Evolutionary conservation across 176 grass and related monocot genomes (phyloP).

Genomic region (Triticum dicoccoides): DNA sequence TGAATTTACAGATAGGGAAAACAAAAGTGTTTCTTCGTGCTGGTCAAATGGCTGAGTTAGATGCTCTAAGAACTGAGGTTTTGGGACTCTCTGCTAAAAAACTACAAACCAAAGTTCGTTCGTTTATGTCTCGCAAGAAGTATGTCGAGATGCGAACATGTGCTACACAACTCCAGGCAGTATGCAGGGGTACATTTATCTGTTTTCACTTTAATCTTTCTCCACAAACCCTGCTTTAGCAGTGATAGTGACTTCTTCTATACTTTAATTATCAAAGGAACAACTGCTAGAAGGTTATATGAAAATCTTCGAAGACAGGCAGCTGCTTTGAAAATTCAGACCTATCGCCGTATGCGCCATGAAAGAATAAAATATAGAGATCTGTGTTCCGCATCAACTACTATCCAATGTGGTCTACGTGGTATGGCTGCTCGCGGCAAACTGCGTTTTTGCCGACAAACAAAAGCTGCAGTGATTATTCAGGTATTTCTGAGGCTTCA

Average conservation of each 20-base stretch:
- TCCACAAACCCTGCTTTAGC: not conserved
- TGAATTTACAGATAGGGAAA: conserved; percentile 77
- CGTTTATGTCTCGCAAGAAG: conserved; percentile 55
- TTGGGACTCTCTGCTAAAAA: conserved; percentile 76
- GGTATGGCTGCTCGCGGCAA: conserved; percentile 66
- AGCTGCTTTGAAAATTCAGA: conserved; percentile 77
- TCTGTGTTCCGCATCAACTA: conserved; percentile 52
- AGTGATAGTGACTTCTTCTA: conserved; percentile 17
- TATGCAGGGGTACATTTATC: conserved; percentile 75
- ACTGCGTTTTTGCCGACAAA: conserved; percentile 48
- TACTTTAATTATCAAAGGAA: conserved; percentile 51
- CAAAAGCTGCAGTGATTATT: conserved; percentile 83
- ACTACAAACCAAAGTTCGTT: conserved; percentile 85
- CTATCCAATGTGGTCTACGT: conserved; percentile 72
- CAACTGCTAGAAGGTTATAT: conserved; percentile 59
- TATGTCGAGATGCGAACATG: conserved; percentile 52
- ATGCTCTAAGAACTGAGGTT: conserved; percentile 91
- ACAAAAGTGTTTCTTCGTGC: conserved; percentile 94
- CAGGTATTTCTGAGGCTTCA: conserved; percentile 46
- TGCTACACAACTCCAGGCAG: conserved; percentile 59
- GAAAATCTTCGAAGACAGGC: conserved; percentile 66
- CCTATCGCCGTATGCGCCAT: conserved; percentile 60
- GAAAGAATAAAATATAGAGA: conserved; percentile 59
- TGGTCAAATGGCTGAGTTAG: conserved; percentile 98
- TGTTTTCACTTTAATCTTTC: conserved; percentile 6